Evolutionary conservation across 257 asterid genomes (phyloP).

Genomic region (Nicotiana undulata): DNA sequence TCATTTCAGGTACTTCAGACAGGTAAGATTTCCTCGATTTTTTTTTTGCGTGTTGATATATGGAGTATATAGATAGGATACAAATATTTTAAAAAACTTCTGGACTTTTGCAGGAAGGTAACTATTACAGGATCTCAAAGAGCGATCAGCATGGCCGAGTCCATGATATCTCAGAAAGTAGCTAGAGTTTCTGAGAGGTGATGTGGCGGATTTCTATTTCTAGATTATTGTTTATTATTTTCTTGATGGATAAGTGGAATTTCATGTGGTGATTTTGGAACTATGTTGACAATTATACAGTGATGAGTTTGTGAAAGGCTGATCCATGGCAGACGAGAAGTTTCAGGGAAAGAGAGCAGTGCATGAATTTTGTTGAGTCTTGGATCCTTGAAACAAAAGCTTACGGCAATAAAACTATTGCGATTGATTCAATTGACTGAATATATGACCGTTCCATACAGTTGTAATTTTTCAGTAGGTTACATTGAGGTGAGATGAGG

Average conservation of each 20-base stretch:
- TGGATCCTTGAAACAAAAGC: not conserved
- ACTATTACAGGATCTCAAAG: constrained; percentile 40
- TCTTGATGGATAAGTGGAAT: not conserved
- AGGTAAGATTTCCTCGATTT: constrained; percentile 33
- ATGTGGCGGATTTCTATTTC: not conserved
- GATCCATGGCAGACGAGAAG: not conserved
- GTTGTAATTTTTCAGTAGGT: not conserved
- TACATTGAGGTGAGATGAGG: not conserved
- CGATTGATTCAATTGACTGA: constrained; percentile 1
- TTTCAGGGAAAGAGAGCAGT: not conserved
- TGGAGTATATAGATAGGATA: not conserved
- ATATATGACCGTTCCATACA: not conserved
- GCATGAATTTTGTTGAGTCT: not conserved
- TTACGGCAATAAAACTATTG: not conserved
- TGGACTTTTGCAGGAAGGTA: constrained; percentile 31
- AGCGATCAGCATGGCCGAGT: constrained; percentile 27
- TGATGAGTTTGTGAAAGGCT: not conserved
- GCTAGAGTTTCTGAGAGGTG: constrained; percentile 24
- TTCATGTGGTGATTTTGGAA: not conserved
- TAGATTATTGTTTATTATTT: not conserved
- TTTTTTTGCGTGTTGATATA: not conserved
- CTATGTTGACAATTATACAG: not conserved
- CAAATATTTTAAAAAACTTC: not conserved
- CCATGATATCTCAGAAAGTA: constrained; percentile 29
- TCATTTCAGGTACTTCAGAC: constrained; percentile 82